A percentile compares a stretch with the other conserved stretches of the same genome.
phyloP scores from a whole-genome alignment of 2,329 filamentous ascomycete species.

The Chaetomium strumarium region DNA sequence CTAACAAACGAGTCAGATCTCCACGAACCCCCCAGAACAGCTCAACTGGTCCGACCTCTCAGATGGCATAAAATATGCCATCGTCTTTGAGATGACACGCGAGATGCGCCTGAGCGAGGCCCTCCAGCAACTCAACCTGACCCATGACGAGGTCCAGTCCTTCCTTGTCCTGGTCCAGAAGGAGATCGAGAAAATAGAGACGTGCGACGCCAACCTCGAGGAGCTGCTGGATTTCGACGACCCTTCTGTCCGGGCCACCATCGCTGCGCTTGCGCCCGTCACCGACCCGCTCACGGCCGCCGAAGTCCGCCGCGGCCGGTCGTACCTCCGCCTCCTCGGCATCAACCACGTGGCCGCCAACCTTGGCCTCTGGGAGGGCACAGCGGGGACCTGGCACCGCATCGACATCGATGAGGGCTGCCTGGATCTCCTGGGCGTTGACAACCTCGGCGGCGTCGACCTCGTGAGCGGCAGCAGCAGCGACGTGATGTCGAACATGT shows the following conservation, averaged over 20 bases:
- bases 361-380: constrained; percentile 13
- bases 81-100: constrained; percentile 19
- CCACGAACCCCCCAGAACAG: neutral
- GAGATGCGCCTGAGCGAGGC: constrained; percentile 13
- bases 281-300: constrained; percentile 9
- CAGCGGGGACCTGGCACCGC: neutral
- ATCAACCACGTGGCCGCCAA: constrained; percentile 4
- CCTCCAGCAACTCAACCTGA: constrained; percentile 12
- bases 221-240: neutral
- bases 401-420: constrained; percentile 3
- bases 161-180: constrained; percentile 16
- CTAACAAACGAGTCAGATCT: neutral
- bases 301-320: constrained; percentile 11
- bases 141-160: constrained; percentile 8
- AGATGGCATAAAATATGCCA: constrained; percentile 21
- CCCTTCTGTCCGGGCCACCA: neutral
- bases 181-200: constrained; percentile 9
- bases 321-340: constrained; percentile 14
- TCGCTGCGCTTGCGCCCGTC: neutral
- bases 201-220: neutral
- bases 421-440: neutral
- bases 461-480: neutral
- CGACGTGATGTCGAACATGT: neutral
- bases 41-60: constrained; percentile 21
- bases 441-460: neutral